Evolutionary conservation across 495 filamentous ascomycete genomes (phyloP), one percentile per base, ranked within the genome.

Genomic region (Hyaloscypha variabilis): DNA sequence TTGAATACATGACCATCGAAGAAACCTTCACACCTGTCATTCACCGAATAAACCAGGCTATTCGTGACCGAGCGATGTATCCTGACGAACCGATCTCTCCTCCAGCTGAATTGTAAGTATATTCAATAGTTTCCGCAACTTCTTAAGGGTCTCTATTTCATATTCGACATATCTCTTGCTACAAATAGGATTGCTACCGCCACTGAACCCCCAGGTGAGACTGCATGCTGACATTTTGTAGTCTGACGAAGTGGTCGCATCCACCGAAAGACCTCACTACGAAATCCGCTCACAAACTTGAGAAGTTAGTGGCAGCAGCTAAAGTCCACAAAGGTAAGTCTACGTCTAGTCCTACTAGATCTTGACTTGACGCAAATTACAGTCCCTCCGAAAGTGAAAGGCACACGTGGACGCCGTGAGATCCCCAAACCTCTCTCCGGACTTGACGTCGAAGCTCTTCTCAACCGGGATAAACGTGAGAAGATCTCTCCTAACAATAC

Each of bases 11-110:
- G 36, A 81, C 87, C 10, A 84, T 97, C 56, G 92, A 96, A 29
- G 91, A 97, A 57, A 87, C 88, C 1, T 98, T 87, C 78, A 93
- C 91, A n/a, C 93, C 95, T n/a, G 71, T 91, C n/a, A 79, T 97
- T 25, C 95, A 98, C 74, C 89, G 94, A 60, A 85, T 97, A 46
- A 90, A 92, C 64, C 88, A 96, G 76, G 91, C 91, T 46, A 86
- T 97, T 61, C 87, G 90, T 30, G 86, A 87, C 74, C 89, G 94
- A 24, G 95, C 94, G 0, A 83, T 92, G 2, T 81, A 94, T 72
- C 88, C 91, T 0, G 78, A 88, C 6, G 82, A 88, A 11, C 84
- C 89, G 0, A 73, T 97, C 19, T 88, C 87, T 1, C 83, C 87
- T 8, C 83, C 87, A 14, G 81, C 88, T 36, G 83, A 88, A 6